Base-by-base conservation (phyloP, 257 asterid genomes). In the Jaltomata sinuosa region DNA sequence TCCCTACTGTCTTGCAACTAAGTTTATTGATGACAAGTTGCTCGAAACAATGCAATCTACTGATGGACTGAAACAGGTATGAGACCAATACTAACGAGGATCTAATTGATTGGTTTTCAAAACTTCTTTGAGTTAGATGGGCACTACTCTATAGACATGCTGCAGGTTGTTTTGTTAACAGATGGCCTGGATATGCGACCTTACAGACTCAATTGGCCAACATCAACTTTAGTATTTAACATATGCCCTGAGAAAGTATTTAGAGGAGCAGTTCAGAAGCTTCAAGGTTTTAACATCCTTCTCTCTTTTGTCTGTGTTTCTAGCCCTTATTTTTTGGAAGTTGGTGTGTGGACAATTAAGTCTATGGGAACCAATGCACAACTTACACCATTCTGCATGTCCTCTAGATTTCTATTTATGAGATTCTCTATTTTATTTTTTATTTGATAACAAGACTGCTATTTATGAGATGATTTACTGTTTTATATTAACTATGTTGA, bases 171-270 rank as follows among this genome's bases (percentile, higher is more conserved):
- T 87, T 84, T 93, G 82, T 88, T 94, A 68, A 92, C 98, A 40
- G 98, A 95, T 92, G 98, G 98, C 7, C 90, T 94, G 94, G 98
- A 95, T 67, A 95, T 98, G 27, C 95, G 98, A 6, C 95, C 98
- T 27, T 95, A 92, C 88, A 87, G 94, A 85, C 94, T 94, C 79
- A 91, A 91, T 52, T 95, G 98, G 97, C 94, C 98, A 16, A 54
- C 91, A 82, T 92, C 97, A 81, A 92, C 98, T 29, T 47, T 89
- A 47, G 76, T 94, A 79, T 93, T 90, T 84, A 92, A 92, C 77
- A 53, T 95, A 34, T 94, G 98, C 83, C 97, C 98, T 0, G 90
- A 87, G 38, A 85, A 67, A 77, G 89, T 93, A 68, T 94, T 87
- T 79, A 85, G 53, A 85, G 84, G 50, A 80, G 87, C 96, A 16